Base-by-base conservation (phyloP, 805 yeast species). In the Yarrowia sp. region DNA sequence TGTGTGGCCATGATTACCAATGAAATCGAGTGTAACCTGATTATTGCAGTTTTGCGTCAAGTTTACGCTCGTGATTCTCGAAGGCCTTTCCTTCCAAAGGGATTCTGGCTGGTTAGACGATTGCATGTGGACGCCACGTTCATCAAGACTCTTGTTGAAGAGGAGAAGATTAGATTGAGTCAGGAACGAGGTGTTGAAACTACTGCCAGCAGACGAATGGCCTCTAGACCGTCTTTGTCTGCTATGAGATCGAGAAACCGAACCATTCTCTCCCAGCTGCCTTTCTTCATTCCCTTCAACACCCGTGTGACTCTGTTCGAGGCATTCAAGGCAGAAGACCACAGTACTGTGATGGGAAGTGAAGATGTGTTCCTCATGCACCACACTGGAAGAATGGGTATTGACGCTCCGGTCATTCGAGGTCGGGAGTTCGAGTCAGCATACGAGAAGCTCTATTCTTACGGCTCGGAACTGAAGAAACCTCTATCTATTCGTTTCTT, bases 261-360 rank as follows among this genome's bases (percentile, higher is more conserved):
- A 24, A 85, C 84, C 53, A 79, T 93, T 0, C 80, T 91, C 55
- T 80, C 84, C 0, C 83, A 85, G 63, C 79, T 88, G 2, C 97
- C 98, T 2, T 94, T 90, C 74, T 88, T 92, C 79, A 81, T 94
- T 8, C 86, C 91, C 0, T 94, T 94, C 76, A 82, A 83, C 30
- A 83, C 85, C 40, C 81, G 99, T 58, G 97, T 91, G 0, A 83
- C 82, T 61, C 80, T 91, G 0, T 91, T 94, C 74, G 90, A 89
- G 69, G 76, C 80, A 12, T 80, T 91, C 67, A 84, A 91, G 43
- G 83, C 81, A 3, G 70, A 80, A 12, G 96, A 92, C 43, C 68
- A 66, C 24, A 33, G 42, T 46, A 52, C 24, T 30, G 47, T 49
- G 17, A 24, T 34, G 43, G 50, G 17, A 6, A 47, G 63, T 30